Base-by-base conservation (phyloP, 2,329 filamentous ascomycete species). In the Neonectria magnoliae region DNA sequence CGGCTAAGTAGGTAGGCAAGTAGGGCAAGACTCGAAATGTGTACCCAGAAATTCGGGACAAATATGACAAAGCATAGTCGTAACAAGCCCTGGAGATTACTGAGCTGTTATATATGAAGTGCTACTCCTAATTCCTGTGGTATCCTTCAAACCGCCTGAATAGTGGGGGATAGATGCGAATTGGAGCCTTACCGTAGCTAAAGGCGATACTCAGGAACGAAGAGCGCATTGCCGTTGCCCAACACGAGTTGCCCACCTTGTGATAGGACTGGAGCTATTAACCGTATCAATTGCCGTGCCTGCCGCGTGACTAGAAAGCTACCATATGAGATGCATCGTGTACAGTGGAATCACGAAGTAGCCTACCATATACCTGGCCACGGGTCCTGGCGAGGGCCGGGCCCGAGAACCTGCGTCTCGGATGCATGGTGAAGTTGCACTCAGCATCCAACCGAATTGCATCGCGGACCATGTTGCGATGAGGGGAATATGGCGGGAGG, bases 401-500 rank as follows among this genome's bases (percentile, higher is more conserved):
- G 27, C 33, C 53, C 20, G 33, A 56, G 36, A 29, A 25, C 57
- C 60, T 54, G 56, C 64, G 57, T 56, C 51, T 53, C n/a, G 41
- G 51, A 60, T 56, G 45, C 51, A 56, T 27, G 53, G 25, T 41
- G 31, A 59, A 64, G 48, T 38, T 60, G 64, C 64, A 57, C 62
- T 70, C 65, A 66, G 60, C 60, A 36, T 45, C 62, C 48, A 61
- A 47, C 58, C 63, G 60, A 48, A 57, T 66, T 67, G 62, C 65
- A 66, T 69, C 60, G 57, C 42, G 57, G 22, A 45, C 31, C 38
- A 57, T 60, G 52, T 57, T 55, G 44, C 50, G 16, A 59, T 47
- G 57, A 60, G 36, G 38, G 60, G 65, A 59, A 64, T 67, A 67
- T 69, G 69, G 68, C 71, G 71, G 71, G 70, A 71, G 67, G 67